phyloP scores from a whole-genome alignment of 2,329 filamentous ascomycete species.

The Pezizomycotina sp. region DNA sequence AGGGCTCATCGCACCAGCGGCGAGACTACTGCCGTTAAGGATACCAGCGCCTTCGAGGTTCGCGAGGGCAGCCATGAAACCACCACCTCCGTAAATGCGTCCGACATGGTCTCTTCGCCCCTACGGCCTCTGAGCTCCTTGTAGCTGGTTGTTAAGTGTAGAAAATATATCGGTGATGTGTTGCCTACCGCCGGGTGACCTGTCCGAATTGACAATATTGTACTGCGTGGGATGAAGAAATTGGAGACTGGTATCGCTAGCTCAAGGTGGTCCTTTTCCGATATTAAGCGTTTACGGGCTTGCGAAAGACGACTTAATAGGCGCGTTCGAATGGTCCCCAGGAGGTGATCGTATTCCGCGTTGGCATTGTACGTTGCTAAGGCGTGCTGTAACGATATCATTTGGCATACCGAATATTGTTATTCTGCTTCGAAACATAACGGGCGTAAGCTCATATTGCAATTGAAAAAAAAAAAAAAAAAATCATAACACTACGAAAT shows the following conservation, averaged over 20 bases:
- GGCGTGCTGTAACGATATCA: constrained; percentile 12
- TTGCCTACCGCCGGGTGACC: constrained; percentile 9
- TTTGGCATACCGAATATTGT: no score
- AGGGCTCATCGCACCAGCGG: constrained; percentile 16
- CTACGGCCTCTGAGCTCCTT: constrained; percentile 12
- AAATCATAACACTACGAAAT: no score
- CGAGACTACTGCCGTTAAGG: constrained; percentile 9
- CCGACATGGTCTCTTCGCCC: constrained; percentile 14
- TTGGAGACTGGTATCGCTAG: constrained; percentile 12
- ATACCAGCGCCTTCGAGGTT: constrained; percentile 12
- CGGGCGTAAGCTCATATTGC: no score
- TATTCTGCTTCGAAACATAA: no score
- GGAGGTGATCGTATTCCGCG: constrained; percentile 17
- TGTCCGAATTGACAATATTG: constrained; percentile 10
- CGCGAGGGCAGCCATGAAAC: constrained; percentile 13
- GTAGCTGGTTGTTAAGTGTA: constrained; percentile 12
- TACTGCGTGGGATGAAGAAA: constrained; percentile 14
- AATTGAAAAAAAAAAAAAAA: no score
- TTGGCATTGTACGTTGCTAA: constrained; percentile 13
- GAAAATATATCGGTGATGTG: constrained; percentile 17
- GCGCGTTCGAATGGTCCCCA: constrained; percentile 15
- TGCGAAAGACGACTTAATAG: constrained; percentile 12
- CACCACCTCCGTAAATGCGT: constrained; percentile 11
- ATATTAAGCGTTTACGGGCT: constrained; percentile 16
- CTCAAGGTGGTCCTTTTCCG: constrained; percentile 17